A percentile compares a stretch with the other conserved stretches of the same genome.
phyloP scores from a whole-genome alignment of 2,329 filamentous ascomycete species.

The Apiospora malaysiana region DNA sequence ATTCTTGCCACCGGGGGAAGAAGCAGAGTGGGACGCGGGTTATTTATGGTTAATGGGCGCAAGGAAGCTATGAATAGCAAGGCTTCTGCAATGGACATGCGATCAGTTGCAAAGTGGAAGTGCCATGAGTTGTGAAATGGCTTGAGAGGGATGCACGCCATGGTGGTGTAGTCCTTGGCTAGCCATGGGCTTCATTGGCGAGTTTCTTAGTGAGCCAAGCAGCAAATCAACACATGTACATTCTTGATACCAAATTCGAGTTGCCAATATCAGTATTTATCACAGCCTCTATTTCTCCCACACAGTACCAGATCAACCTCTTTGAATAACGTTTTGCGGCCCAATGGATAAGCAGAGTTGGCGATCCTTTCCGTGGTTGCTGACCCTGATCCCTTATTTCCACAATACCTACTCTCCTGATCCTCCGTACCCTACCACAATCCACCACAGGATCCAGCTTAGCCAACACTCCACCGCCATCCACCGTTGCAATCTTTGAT shows the following conservation, averaged over 20 bases:
- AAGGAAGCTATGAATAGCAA: background rate
- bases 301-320: no score
- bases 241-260: background rate
- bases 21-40: background rate
- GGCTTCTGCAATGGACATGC: background rate
- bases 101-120: background rate
- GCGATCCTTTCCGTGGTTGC: background rate
- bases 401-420: background rate
- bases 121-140: background rate
- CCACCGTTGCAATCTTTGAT: background rate
- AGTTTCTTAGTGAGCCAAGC: background rate
- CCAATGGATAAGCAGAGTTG: background rate
- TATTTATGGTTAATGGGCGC: background rate
- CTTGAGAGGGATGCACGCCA: background rate
- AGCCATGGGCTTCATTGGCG: background rate
- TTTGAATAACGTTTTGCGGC: background rate
- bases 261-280: background rate
- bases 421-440: background rate
- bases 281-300: no score
- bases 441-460: background rate
- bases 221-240: background rate
- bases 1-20: no score
- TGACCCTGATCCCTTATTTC: background rate
- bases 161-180: background rate
- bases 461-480: background rate